Evolutionary conservation across 164 flowering plant genomes (phyloP), one percentile per base, ranked within the genome.

Genomic region (Liquidambar formosana): DNA sequence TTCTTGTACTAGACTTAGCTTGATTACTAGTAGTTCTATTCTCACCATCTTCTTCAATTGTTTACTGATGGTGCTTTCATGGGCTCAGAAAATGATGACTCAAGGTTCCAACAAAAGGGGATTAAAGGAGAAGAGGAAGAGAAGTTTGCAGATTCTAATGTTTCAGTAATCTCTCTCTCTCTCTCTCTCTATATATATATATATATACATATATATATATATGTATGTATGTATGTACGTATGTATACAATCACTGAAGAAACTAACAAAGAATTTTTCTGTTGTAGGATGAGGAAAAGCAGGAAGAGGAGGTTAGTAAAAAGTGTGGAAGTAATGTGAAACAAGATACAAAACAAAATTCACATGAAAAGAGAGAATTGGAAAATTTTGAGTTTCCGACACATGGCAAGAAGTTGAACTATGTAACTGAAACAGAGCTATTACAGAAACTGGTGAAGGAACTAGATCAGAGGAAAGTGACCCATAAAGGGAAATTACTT

Each of bases 401-500:
- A 33, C 41, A 33, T 33, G 41, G 6, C 41, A 33, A 33, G 22
- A 45, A 41, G 10, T 22, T 14, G 10, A 21, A 45, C 27, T 52
- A 60, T 10, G 8, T 44, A 14, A 44, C 1, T 44, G 72, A 73
- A 57, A 13, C 2, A 23, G 72, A 38, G 51, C 6, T 2, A 8
- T 33, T 57, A n/a, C 19, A 26, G 68, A 64, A 57, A 45, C 10
- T 45, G 5, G 52, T 61, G 13, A 61, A 22, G 44, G 58, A 66
- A 11, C 15, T 69, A 49, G 60, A 75, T 60, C 23, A 57, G 49
- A 65, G 59, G 63, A 62, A 28, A 19, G 22, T 28, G 52, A 44
- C 22, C 25, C 56, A 70, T 47, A 64, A 70, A 45, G n/a, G 64
- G n/a, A 70, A 69, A 56, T 15, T 48, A 23, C 67, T 61, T 41